Percentiles rank a stretch among this genome's conserved stretches.
Conservation (phyloP, 2,329 filamentous ascomycete genomes). For the Penicillium psychrosexuale region DNA sequence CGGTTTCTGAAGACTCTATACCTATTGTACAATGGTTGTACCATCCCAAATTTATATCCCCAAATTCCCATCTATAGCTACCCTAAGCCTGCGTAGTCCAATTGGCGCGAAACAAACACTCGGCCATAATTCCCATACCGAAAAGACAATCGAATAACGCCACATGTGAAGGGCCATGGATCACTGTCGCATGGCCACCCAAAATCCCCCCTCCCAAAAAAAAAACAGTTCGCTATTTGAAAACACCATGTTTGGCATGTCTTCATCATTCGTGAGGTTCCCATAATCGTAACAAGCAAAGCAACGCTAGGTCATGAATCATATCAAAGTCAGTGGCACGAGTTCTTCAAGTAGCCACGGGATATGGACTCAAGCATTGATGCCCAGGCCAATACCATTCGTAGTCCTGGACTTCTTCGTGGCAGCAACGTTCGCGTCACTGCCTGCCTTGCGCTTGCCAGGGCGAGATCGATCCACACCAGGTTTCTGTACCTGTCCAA, state of each 20-base stretch:
- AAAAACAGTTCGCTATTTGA: slow-evolving; percentile 12
- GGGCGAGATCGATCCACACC: slow-evolving; percentile 37
- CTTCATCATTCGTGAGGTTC: slow-evolving; percentile 22
- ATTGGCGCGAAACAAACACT: no score
- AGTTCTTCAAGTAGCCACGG: slow-evolving; percentile 8
- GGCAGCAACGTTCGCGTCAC: slow-evolving; percentile 32
- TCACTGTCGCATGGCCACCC: slow-evolving; percentile 1
- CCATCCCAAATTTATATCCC: slow-evolving; percentile 2
- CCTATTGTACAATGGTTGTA: slow-evolving; percentile 23
- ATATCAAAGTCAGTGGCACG: slow-evolving; percentile 19
- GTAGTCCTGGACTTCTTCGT: slow-evolving; percentile 52
- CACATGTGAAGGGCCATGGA: slow-evolving; percentile 4
- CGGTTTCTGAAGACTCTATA: slow-evolving; percentile 9
- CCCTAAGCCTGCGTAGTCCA: no score
- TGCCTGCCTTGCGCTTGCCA: slow-evolving; percentile 42
- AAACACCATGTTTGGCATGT: slow-evolving; percentile 11
- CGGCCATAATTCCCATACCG: background rate
- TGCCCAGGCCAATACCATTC: slow-evolving; percentile 55
- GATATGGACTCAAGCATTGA: slow-evolving; percentile 40
- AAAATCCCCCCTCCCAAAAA: background rate
- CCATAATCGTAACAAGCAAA: slow-evolving; percentile 19
- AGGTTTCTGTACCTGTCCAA: slow-evolving; percentile 59
- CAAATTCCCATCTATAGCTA: background rate
- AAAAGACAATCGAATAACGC: slow-evolving; percentile 5
- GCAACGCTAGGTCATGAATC: slow-evolving; percentile 24